A percentile compares a stretch with the other conserved stretches of the same genome.
These are phyloP conservation scores for Syzygium grande DNA, from an alignment of 345 rosid species.

Conservation along the genomic window DNA sequence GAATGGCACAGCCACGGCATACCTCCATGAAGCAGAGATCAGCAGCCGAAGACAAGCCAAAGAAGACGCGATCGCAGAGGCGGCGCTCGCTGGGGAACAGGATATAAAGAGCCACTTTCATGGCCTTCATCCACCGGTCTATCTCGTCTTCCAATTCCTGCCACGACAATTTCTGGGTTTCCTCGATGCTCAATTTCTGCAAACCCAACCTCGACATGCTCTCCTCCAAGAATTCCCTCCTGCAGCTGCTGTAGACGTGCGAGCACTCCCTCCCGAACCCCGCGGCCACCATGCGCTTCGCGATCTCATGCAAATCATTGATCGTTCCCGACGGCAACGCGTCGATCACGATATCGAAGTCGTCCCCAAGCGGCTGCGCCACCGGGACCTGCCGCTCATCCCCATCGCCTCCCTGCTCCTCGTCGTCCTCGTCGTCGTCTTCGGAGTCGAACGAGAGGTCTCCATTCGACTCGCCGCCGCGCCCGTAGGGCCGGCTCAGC, in stretches of 20 bases:
- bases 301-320: slow-evolving; percentile 77
- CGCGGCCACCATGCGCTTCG: slow-evolving; percentile 79
- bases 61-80: slow-evolving; percentile 80
- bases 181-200: slow-evolving; percentile 68
- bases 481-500: slow-evolving; percentile 6
- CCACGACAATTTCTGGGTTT: slow-evolving; percentile 77
- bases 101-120: slow-evolving; percentile 59
- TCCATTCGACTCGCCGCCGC: slow-evolving; percentile 5
- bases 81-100: slow-evolving; percentile 92
- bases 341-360: slow-evolving; percentile 75
- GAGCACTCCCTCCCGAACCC: slow-evolving; percentile 71
- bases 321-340: slow-evolving; percentile 77
- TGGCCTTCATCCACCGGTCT: slow-evolving; percentile 82
- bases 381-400: slow-evolving; percentile 49
- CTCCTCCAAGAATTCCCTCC: slow-evolving; percentile 80
- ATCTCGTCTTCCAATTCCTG: slow-evolving; percentile 73
- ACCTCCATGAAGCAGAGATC: slow-evolving; percentile 94
- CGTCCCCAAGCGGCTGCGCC: slow-evolving; percentile 59
- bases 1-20: slow-evolving; percentile 70
- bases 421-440: slow-evolving; percentile 23
- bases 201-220: slow-evolving; percentile 71
- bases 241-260: slow-evolving; percentile 64
- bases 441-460: slow-evolving; percentile 36
- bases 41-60: slow-evolving; percentile 55
- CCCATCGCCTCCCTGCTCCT: slow-evolving; percentile 18